Evolutionary conservation across 352 stramenopile genomes (phyloP), one percentile per base, ranked within the genome.

Genomic region (Globisporangium nodosum): DNA sequence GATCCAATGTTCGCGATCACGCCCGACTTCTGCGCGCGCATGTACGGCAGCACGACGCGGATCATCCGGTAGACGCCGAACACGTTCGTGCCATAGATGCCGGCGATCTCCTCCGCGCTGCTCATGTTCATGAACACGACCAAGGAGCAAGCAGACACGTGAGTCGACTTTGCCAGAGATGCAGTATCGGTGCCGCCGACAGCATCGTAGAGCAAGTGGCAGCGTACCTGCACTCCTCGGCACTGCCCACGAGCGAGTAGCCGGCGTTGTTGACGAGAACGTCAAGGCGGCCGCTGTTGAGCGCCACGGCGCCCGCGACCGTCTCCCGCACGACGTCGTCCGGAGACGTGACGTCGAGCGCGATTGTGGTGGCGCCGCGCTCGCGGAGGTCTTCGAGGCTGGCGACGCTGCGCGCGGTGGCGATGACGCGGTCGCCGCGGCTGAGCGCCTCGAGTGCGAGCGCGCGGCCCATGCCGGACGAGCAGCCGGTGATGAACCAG

Each of bases 241-340:
- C 65, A 8, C 61, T 64, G 3, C 70, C 73, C 52, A 69, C 52
- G 27, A 77, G 63, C 31, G 69, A 51, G 47, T 81, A 76, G 20
- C 66, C 70, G 20, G 70, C 70, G 60, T 82, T 82, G 56, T 82
- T 79, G 9, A 79, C 69, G n/a, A 82, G 55, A 12, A 80, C 55
- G 59, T 77, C 71, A 58, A 82, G 69, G 5, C 52, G 52, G 13
- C 37, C 37, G 20, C 65, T 65, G 39, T 69, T 66, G 45, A 58
- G 52, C 2, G 30, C 57, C 18, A 65, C 35, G 18, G 68, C 64
- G 0, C 58, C n/a, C 7, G 53, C 54, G n/a, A 69, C 60, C 20
- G 71, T 59, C 9, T 58, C 16, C 21, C 65, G 52, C 35, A 81
- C 49, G 12, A 60, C 55, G 37, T 67, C 63, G 43, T 78, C 68